phyloP scores from a whole-genome alignment of 768 basidiomycete species.

The Collybia sordida region DNA sequence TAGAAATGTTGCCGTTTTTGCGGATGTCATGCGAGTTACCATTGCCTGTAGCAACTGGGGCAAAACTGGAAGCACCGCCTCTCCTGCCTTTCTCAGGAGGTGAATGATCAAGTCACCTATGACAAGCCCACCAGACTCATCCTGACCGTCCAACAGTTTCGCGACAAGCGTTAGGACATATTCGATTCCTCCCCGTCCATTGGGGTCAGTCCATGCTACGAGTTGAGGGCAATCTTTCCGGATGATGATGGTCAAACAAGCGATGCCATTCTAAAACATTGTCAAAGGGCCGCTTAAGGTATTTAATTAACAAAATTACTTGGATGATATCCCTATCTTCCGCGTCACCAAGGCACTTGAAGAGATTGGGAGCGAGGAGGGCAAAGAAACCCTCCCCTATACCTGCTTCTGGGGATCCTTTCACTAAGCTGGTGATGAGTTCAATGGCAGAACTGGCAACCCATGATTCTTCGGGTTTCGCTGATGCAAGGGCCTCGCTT shows the following conservation, averaged over 20 bases:
- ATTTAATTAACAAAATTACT: conserved; percentile 32
- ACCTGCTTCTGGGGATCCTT: conserved; percentile 59
- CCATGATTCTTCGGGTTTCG: conserved; percentile 67
- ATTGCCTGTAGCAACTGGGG: conserved; percentile 87
- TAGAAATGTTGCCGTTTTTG: conserved; percentile 88
- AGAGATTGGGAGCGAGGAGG: conserved; percentile 71
- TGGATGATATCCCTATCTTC: conserved; percentile 89
- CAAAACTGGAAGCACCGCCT: conserved; percentile 78
- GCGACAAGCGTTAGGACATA: conserved; percentile 76
- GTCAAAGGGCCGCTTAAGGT: too few relatives aligned
- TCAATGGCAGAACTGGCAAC: conserved; percentile 82
- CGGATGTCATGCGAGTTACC: conserved; percentile 74
- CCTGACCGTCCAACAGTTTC: conserved; percentile 71
- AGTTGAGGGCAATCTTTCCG: conserved; percentile 87
- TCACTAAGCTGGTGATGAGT: conserved; percentile 68
- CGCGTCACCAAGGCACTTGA: conserved; percentile 62
- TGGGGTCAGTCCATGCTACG: conserved; percentile 67
- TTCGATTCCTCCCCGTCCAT: conserved; percentile 74
- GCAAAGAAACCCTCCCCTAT: conserved; percentile 83
- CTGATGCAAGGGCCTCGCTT: conserved; percentile 57
- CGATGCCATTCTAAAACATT: conserved; percentile 71
- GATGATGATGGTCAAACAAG: conserved; percentile 78
- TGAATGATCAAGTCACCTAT: conserved; percentile 96
- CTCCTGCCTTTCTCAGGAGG: conserved; percentile 80
- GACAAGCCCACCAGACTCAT: conserved; percentile 90